Conservation (phyloP, 2,329 filamentous ascomycete genomes). For the Fusarium albosuccineum region DNA sequence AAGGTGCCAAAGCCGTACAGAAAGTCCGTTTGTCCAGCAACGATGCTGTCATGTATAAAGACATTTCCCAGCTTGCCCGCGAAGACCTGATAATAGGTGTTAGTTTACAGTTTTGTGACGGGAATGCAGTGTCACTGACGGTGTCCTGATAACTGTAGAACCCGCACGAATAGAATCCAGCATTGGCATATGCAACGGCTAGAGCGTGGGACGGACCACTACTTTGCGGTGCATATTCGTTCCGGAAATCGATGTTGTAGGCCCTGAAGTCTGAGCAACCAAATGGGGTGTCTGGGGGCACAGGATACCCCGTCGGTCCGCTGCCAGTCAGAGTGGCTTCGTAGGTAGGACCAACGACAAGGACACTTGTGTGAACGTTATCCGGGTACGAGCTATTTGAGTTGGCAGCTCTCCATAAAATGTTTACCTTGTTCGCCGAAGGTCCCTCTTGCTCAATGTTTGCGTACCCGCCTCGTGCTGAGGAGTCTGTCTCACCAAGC, state of each 20-base stretch:
- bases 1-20: slow-evolving; percentile 76
- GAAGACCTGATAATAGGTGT: slow-evolving; percentile 61
- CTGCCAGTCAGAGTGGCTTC: slow-evolving; percentile 71
- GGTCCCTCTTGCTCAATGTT: slow-evolving; percentile 58
- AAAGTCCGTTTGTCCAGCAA: slow-evolving; percentile 76
- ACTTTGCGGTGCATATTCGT: slow-evolving; percentile 64
- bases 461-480: slow-evolving; percentile 47
- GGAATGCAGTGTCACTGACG: slow-evolving; percentile 51
- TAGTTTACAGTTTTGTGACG: neutral
- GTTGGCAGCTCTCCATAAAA: slow-evolving; percentile 69
- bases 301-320: slow-evolving; percentile 71
- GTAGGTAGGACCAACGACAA: slow-evolving; percentile 73
- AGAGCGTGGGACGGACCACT: slow-evolving; percentile 71
- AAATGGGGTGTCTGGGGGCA: slow-evolving; percentile 71
- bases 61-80: slow-evolving; percentile 75
- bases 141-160: slow-evolving; percentile 78
- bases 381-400: slow-evolving; percentile 61
- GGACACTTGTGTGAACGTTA: slow-evolving; percentile 71
- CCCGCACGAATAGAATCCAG: slow-evolving; percentile 74
- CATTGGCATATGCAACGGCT: slow-evolving; percentile 71
- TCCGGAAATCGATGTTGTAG: slow-evolving; percentile 75
- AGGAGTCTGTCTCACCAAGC: slow-evolving; percentile 65
- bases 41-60: slow-evolving; percentile 70
- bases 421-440: slow-evolving; percentile 61
- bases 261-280: slow-evolving; percentile 72